These are phyloP conservation scores for Leptographium procerum DNA, from an alignment of 2,329 filamentous ascomycete species.

Conservation along the genomic window DNA sequence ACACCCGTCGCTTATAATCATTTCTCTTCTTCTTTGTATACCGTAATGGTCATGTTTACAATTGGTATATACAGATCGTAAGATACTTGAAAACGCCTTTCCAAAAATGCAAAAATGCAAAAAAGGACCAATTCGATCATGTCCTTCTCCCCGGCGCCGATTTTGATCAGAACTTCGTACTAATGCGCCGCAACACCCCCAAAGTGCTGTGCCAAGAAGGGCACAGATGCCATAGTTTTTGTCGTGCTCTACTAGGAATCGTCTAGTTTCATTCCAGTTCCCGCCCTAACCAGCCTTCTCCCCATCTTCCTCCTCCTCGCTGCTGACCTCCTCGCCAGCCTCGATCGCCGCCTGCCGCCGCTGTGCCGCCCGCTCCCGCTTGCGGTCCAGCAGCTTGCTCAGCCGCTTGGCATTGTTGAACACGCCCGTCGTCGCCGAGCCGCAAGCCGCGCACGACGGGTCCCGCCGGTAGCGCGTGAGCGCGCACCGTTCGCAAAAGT, in stretches of 20 bases:
- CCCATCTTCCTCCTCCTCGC: slow-evolving; percentile 23
- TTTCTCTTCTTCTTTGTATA: not conserved
- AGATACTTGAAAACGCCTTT: not conserved
- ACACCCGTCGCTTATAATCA: not conserved
- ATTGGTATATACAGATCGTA: not conserved
- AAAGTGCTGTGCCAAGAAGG: too few relatives aligned
- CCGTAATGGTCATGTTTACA: not conserved
- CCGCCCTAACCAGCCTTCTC: not conserved
- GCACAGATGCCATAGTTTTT: too few relatives aligned
- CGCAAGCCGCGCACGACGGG: slow-evolving; percentile 77
- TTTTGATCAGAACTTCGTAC: not conserved
- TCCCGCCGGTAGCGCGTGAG: slow-evolving; percentile 77
- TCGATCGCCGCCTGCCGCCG: slow-evolving; percentile 42
- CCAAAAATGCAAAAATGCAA: not conserved
- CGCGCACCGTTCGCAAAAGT: slow-evolving; percentile 89
- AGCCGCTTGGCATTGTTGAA: slow-evolving; percentile 82
- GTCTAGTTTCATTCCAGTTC: too few relatives aligned
- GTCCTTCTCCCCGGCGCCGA: not conserved
- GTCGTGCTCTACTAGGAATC: too few relatives aligned
- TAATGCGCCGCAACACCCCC: not conserved
- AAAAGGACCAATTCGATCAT: too few relatives aligned
- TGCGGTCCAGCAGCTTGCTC: slow-evolving; percentile 67
- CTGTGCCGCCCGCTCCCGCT: slow-evolving; percentile 49
- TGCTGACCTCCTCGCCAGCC: slow-evolving; percentile 36
- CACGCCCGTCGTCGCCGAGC: slow-evolving; percentile 68